Evolutionary conservation across 139 green algal genomes (phyloP).

Genomic region (Ettlia oleoabundans): DNA sequence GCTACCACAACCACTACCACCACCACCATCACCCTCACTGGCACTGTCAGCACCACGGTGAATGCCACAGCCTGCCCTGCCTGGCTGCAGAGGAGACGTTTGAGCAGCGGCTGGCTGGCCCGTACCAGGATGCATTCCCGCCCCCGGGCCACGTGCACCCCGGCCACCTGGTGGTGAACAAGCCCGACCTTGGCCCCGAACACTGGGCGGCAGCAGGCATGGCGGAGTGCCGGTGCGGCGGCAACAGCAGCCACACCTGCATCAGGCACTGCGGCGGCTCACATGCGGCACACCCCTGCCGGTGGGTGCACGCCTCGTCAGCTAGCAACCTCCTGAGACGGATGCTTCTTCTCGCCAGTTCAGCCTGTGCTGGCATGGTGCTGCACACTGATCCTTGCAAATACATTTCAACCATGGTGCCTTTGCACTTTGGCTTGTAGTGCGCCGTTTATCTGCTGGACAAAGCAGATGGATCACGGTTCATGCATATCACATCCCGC

Average conservation of each 20-base stretch:
- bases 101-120: conserved; percentile 77
- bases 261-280: not conserved
- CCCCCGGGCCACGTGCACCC: conserved; percentile 76
- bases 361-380: no score
- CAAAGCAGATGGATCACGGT: no score
- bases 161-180: conserved; percentile 82
- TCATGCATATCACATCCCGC: no score
- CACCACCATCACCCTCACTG: not conserved
- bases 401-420: no score
- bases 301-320: no score
- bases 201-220: conserved; percentile 22
- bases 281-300: not conserved
- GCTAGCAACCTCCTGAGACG: no score
- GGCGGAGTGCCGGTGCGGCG: conserved; percentile 16
- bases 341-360: no score
- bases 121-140: conserved; percentile 84
- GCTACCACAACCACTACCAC: no score
- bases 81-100: conserved; percentile 74
- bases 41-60: no score
- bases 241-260: not conserved
- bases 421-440: no score
- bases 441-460: no score
- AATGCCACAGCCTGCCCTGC: not conserved
- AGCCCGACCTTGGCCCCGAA: conserved; percentile 47
- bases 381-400: no score